Conservation (phyloP, 2,329 filamentous ascomycete species). For the Fusarium multiceps region DNA sequence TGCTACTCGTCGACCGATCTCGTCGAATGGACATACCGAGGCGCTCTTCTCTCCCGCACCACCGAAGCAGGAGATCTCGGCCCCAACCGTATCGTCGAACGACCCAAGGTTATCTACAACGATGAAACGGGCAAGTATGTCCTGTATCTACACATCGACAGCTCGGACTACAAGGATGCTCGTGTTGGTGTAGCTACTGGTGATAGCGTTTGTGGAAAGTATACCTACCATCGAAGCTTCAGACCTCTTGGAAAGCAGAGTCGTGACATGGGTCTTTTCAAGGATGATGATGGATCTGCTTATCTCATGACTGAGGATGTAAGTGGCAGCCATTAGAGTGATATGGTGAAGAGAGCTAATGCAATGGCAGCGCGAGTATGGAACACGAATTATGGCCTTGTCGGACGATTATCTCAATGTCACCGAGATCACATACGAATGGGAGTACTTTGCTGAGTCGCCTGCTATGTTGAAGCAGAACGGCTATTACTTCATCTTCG, state of each 20-base stretch:
- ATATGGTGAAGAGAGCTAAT: too few species aligned
- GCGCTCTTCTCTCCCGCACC: conserved; percentile 66
- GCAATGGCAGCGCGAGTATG: conserved; percentile 60
- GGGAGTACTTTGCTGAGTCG: conserved; percentile 67
- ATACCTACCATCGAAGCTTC: conserved; percentile 55
- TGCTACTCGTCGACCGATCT: conserved; percentile 74
- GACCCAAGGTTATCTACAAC: conserved; percentile 77
- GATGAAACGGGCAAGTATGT: conserved; percentile 72
- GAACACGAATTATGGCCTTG: conserved; percentile 67
- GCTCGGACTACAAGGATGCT: conserved; percentile 69
- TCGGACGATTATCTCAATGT: conserved; percentile 68
- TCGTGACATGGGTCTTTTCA: conserved; percentile 69
- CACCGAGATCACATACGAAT: conserved; percentile 61
- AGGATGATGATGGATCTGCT: conserved; percentile 69
- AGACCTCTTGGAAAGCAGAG: conserved; percentile 53
- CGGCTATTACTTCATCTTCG: conserved; percentile 73
- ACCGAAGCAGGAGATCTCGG: conserved; percentile 63
- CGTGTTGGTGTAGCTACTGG: conserved; percentile 72
- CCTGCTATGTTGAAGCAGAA: conserved; percentile 72
- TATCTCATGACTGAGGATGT: conserved; percentile 74
- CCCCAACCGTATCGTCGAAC: conserved; percentile 70
- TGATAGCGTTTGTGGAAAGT: conserved; percentile 69
- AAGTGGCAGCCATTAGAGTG: too few species aligned
- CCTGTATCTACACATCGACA: conserved; percentile 77
- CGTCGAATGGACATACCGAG: conserved; percentile 71